Conservation (phyloP, 495 filamentous ascomycete species). For the Cenococcum geophilum region DNA sequence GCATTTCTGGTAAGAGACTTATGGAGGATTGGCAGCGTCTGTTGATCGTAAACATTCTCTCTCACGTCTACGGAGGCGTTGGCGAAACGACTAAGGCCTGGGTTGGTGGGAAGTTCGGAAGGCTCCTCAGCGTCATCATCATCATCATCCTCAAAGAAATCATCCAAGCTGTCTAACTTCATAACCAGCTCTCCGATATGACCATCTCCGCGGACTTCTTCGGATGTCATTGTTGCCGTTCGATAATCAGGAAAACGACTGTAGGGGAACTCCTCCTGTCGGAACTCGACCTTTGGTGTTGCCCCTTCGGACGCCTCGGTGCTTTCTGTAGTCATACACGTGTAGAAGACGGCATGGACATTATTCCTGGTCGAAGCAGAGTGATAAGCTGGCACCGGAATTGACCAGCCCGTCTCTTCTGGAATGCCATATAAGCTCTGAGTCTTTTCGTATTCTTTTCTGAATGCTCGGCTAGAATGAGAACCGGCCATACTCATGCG, state of each 20-base stretch:
- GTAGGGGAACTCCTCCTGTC: constrained; percentile 79
- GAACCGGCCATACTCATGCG: constrained; percentile 92
- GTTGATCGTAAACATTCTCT: constrained; percentile 86
- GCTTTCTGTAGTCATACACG: constrained; percentile 59
- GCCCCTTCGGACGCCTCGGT: constrained; percentile 53
- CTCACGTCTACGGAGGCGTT: constrained; percentile 55
- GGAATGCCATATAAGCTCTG: constrained; percentile 95
- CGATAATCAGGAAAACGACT: constrained; percentile 69
- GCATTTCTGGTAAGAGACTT: constrained; percentile 68
- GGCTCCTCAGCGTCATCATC: constrained; percentile 46
- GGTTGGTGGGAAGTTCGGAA: constrained; percentile 53
- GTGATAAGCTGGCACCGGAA: constrained; percentile 86
- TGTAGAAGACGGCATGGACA: constrained; percentile 95
- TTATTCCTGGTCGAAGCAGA: constrained; percentile 78
- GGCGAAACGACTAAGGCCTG: constrained; percentile 12
- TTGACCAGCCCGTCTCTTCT: constrained; percentile 91
- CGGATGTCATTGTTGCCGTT: constrained; percentile 86
- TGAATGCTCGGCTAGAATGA: constrained; percentile 66
- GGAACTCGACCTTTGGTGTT: constrained; percentile 86
- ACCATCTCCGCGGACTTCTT: constrained; percentile 67
- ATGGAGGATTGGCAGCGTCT: constrained; percentile 83
- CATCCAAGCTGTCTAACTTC: constrained; percentile 87
- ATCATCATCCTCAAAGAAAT: constrained; percentile 72
- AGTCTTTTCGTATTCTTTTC: constrained; percentile 90
- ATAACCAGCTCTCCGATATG: constrained; percentile 81